Evolutionary conservation across 768 basidiomycete species (phyloP).

Genomic region (Pulveroboletus sp.): DNA sequence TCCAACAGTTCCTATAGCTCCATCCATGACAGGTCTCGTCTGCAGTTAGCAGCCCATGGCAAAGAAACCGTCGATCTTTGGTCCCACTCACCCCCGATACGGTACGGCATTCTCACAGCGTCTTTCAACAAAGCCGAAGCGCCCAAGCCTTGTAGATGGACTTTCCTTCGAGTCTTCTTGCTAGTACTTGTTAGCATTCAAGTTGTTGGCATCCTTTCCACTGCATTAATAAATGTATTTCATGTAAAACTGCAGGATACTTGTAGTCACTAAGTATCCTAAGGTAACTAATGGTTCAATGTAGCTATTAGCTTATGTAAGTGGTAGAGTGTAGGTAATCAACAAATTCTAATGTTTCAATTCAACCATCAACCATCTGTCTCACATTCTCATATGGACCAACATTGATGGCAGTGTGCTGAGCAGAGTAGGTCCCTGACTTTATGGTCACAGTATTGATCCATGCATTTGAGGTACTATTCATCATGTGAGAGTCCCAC

Average conservation of each 20-base stretch:
- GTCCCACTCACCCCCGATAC: neutral
- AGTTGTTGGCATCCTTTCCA: conserved; percentile 47
- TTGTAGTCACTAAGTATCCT: conserved; percentile 74
- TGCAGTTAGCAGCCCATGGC: too few species aligned
- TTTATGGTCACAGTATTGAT: conserved; percentile 70
- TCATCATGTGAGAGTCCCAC: conserved; percentile 60
- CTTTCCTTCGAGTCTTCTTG: conserved; percentile 25
- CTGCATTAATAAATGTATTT: conserved; percentile 41
- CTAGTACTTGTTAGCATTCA: conserved; percentile 41
- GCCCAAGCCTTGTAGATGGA: conserved; percentile 6
- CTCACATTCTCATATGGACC: neutral
- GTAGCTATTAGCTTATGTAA: too few species aligned
- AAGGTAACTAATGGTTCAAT: too few species aligned
- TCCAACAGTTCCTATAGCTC: too few species aligned
- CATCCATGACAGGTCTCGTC: too few species aligned
- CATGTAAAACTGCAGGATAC: too few species aligned
- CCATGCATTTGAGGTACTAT: conserved; percentile 87
- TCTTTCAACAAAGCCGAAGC: neutral
- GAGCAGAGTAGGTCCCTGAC: conserved; percentile 75
- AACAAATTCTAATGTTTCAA: too few species aligned
- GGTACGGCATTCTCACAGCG: neutral
- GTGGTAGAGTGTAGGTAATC: too few species aligned
- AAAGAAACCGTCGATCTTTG: too few species aligned
- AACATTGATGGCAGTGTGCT: conserved; percentile 7
- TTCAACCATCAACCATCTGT: conserved; percentile 58